Base-by-base conservation (phyloP, 2,329 filamentous ascomycete species). In the Penicillium palitans region DNA sequence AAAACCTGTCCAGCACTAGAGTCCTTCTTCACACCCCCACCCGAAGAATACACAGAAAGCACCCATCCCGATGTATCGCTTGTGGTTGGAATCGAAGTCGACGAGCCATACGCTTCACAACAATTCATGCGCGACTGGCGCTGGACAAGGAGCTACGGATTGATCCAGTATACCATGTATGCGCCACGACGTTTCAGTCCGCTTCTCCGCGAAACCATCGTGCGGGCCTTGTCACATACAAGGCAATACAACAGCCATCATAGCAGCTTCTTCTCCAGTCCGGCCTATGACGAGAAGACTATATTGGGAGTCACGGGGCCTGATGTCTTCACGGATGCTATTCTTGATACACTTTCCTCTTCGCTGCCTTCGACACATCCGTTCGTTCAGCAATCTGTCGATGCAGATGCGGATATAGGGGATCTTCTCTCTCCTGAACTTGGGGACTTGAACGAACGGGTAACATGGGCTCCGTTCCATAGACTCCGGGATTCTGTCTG, bases 391-490 rank as follows among this genome's bases (percentile, higher is more conserved):
- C 25, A 57, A 12, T 74, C 71, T 3, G 47, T 69, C 3, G 41
- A 60, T 3, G 61, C 66, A 4, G 71, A 73, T 51, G 27, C 27
- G 6, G 61, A 52, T 0, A 57, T 70, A 8, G 68, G 66, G 4
- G 70, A 74, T 31, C 37, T 51, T 4, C 2, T 44, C 4, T 42
- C 46, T 17, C 2, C 44, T 9, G 17, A 5, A 8, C 42, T 39
- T 19, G 27, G 37, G 10, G 21, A 51, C 2, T 3, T 21, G 17
- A 1, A 17, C 6, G 19, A 35, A 44, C 65, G 70, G 3, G 70
- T 75, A 13, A 73, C 72, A 1, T 75, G 72, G 72, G 69, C 70
- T 0, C 71, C 72, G 7, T 74, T 75, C 27, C 65, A 73, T 50
- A 33, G 61, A 13, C 60, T 75, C 5, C 40, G 47, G 3, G 41